Evolutionary conservation across 2,329 filamentous ascomycete species (phyloP).

Genomic region (Gliomastix tumulicola): DNA sequence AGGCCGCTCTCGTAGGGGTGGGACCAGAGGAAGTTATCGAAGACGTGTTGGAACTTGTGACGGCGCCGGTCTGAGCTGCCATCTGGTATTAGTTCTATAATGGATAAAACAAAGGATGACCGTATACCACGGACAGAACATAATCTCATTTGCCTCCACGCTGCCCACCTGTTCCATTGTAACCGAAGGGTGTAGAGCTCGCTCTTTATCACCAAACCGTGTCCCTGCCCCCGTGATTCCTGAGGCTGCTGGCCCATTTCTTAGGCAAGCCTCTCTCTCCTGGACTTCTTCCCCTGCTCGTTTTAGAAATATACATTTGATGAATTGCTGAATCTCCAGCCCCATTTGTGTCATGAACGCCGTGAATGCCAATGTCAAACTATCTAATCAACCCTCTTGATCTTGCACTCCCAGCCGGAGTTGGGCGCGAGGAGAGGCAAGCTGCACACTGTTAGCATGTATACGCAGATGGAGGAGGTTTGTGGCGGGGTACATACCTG

Average conservation of each 20-base stretch:
- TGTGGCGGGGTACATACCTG: conserved; percentile 70
- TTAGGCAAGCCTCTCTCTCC: neutral
- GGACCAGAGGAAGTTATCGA: conserved; percentile 58
- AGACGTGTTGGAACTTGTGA: conserved; percentile 52
- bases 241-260: no score
- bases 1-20: conserved; percentile 55
- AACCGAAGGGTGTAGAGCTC: no score
- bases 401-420: conserved; percentile 85
- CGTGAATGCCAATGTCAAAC: neutral
- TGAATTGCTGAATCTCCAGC: no score
- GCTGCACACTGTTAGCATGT: conserved; percentile 43
- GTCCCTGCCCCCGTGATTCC: no score
- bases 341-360: neutral
- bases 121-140: no score
- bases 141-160: no score
- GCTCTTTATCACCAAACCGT: no score
- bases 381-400: conserved; percentile 54
- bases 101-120: no score
- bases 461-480: neutral
- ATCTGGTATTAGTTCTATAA: no score
- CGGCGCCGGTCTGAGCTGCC: conserved; percentile 37
- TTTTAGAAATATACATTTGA: no score
- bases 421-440: conserved; percentile 73
- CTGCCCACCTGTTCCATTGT: no score
- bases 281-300: no score